Conservation (phyloP, 345 rosid species). For the Erodium maritimum region DNA sequence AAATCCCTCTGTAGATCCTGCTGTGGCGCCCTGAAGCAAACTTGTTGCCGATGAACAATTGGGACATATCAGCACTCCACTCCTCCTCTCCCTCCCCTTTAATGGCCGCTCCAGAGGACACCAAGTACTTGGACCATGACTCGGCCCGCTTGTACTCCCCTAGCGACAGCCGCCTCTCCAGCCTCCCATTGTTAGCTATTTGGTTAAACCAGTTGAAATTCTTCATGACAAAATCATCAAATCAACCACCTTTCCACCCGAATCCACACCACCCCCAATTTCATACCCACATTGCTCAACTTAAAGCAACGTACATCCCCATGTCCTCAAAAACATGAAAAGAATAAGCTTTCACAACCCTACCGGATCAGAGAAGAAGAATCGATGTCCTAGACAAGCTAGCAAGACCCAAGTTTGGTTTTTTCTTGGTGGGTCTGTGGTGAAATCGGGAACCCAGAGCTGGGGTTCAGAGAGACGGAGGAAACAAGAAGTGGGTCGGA, state of each 20-base stretch:
- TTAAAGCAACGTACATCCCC: neutral
- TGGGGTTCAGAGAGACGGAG: no score
- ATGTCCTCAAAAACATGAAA: neutral
- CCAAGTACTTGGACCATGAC: slow-evolving; percentile 77
- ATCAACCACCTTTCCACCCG: slow-evolving; percentile 9
- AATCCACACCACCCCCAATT: slow-evolving; percentile 1
- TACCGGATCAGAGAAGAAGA: neutral
- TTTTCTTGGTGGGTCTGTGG: neutral
- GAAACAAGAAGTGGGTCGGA: neutral
- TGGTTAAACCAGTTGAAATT: slow-evolving; percentile 48
- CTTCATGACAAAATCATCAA: slow-evolving; percentile 46
- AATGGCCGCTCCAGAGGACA: slow-evolving; percentile 63
- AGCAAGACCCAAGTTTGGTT: neutral
- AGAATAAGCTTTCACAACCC: neutral
- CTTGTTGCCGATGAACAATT: slow-evolving; percentile 51
- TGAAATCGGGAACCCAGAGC: neutral
- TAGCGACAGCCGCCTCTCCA: slow-evolving; percentile 48
- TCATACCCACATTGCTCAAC: slow-evolving; percentile 20
- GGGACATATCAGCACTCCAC: slow-evolving; percentile 81
- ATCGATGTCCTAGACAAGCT: neutral
- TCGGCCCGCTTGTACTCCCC: slow-evolving; percentile 59
- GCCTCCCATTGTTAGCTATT: slow-evolving; percentile 35
- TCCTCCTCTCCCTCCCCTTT: slow-evolving; percentile 57
- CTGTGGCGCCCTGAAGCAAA: slow-evolving; percentile 73
- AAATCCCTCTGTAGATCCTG: slow-evolving; percentile 66